Conservation (phyloP, 805 yeast species). For the Barnettozyma californica region DNA sequence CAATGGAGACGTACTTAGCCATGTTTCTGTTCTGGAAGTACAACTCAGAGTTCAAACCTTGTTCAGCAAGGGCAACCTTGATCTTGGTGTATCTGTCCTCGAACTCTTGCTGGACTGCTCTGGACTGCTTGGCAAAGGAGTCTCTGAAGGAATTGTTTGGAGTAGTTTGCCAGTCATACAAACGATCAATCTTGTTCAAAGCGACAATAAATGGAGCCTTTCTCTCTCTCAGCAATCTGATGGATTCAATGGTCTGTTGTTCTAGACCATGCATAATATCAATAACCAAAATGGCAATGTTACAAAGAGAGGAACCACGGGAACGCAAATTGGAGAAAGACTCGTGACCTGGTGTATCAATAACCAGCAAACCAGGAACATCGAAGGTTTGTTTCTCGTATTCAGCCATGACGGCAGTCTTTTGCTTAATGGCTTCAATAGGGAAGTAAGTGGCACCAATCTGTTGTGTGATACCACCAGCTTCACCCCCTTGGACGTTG, state of each 20-base stretch:
- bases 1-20: constrained; percentile 90
- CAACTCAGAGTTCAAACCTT: constrained; percentile 95
- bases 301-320: constrained; percentile 98
- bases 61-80: constrained; percentile 91
- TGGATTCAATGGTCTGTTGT: constrained; percentile 95
- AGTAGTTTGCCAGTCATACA: constrained; percentile 86
- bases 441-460: constrained; percentile 99
- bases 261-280: constrained; percentile 99
- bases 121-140: constrained; percentile 74
- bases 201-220: constrained; percentile 98
- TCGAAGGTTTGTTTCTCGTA: constrained; percentile 83
- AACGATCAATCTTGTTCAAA: constrained; percentile 93
- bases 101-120: constrained; percentile 88
- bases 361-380: constrained; percentile 94
- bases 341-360: constrained; percentile 99
- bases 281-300: constrained; percentile 96
- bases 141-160: constrained; percentile 97
- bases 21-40: constrained; percentile 93
- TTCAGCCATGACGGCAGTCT: constrained; percentile 86
- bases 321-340: constrained; percentile 95
- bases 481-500: constrained; percentile 99
- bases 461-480: constrained; percentile 99
- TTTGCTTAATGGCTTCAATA: constrained; percentile 83
- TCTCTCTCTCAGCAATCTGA: constrained; percentile 86
- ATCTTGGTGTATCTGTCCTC: constrained; percentile 80